Evolutionary conservation across 805 yeast genomes (phyloP).

Genomic region (Saturnispora diversa): DNA sequence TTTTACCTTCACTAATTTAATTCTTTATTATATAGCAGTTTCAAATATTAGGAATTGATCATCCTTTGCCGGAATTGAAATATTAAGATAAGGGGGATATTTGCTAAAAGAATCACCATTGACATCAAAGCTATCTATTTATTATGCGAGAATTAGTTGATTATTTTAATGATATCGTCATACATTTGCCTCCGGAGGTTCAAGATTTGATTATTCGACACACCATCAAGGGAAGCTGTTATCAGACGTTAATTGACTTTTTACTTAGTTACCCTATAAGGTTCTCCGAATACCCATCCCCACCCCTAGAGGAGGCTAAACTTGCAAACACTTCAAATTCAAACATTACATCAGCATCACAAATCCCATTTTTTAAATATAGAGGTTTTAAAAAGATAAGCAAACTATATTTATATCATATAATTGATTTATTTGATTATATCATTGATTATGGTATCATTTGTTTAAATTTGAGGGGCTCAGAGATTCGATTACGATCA

Average conservation of each 20-base stretch:
- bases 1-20: no score
- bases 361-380: no score
- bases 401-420: not conserved
- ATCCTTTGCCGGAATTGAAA: no score
- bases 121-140: no score
- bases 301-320: not conserved
- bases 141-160: not conserved
- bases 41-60: no score
- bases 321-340: not conserved
- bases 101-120: no score
- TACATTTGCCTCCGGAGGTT: constrained; percentile 3
- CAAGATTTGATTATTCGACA: not conserved
- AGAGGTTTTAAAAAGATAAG: no score
- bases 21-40: no score
- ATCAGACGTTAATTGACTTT: constrained; percentile 8
- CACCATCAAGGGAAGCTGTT: not conserved
- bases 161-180: not conserved
- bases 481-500: constrained; percentile 7
- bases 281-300: not conserved
- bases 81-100: no score
- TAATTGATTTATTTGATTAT: constrained; percentile 5
- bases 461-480: constrained; percentile 2
- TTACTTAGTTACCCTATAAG: constrained; percentile 1
- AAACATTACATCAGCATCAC: no score
- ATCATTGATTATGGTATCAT: constrained; percentile 6